Percentiles rank a stretch among this genome's conserved stretches.
These are phyloP conservation scores for Saposhnikovia divaricata DNA, from an alignment of 129 eudicot genomes.

Conservation along the genomic window DNA sequence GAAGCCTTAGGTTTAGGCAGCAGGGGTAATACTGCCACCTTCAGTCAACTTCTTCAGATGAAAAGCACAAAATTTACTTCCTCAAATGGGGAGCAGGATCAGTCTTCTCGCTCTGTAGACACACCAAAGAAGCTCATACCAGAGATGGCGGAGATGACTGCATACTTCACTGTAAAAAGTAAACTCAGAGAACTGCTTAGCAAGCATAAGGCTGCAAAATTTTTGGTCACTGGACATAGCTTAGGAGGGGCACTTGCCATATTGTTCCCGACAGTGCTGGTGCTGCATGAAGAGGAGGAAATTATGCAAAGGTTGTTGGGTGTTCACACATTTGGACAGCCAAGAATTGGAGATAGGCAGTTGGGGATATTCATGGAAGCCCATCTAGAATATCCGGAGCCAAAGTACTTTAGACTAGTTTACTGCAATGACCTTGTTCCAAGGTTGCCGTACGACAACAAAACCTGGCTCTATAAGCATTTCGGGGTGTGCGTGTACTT, in stretches of 20 bases:
- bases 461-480: constrained; percentile 88
- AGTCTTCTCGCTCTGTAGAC: neutral
- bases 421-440: constrained; percentile 91
- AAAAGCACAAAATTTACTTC: constrained; percentile 1
- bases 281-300: constrained; percentile 46
- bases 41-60: constrained; percentile 29
- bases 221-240: constrained; percentile 87
- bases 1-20: constrained; percentile 88
- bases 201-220: constrained; percentile 62
- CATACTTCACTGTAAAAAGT: constrained; percentile 48
- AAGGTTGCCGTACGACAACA: constrained; percentile 80
- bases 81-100: constrained; percentile 1
- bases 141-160: constrained; percentile 37
- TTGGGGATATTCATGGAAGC: constrained; percentile 68
- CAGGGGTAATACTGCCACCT: constrained; percentile 50
- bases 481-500: constrained; percentile 81
- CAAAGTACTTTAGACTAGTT: constrained; percentile 69
- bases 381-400: constrained; percentile 38
- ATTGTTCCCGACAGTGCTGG: constrained; percentile 59
- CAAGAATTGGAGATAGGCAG: constrained; percentile 60
- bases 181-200: constrained; percentile 46
- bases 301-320: constrained; percentile 56
- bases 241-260: constrained; percentile 93
- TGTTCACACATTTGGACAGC: constrained; percentile 88
- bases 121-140: constrained; percentile 9